Conservation (phyloP, 1,139 yeast species). For the Saccharomyces hybrid region DNA sequence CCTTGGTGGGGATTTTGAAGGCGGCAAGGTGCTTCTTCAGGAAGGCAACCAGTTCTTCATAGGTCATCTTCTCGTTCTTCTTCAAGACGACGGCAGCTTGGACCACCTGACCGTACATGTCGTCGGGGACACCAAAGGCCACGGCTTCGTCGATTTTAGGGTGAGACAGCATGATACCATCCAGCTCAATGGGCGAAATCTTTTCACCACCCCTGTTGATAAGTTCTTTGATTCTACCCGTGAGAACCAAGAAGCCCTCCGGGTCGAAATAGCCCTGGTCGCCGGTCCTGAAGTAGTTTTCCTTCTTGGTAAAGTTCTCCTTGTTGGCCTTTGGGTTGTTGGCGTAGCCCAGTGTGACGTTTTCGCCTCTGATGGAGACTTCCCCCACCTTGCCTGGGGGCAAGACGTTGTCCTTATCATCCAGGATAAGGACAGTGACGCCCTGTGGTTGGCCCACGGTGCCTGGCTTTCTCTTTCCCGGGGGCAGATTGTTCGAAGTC, state of each 20-base stretch:
- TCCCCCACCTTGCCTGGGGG: slow-evolving; percentile 53
- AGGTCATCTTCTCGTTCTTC: slow-evolving; percentile 34
- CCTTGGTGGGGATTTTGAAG: slow-evolving; percentile 51
- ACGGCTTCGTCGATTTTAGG: slow-evolving; percentile 61
- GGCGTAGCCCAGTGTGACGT: slow-evolving; percentile 64
- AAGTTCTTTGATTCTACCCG: slow-evolving; percentile 61
- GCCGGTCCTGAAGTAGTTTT: slow-evolving; percentile 62
- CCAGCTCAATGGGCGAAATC: slow-evolving; percentile 60
- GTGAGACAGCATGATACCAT: slow-evolving; percentile 47
- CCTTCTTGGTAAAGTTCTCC: slow-evolving; percentile 48
- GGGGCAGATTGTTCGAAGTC: slow-evolving; percentile 61
- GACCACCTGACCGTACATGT: slow-evolving; percentile 58
- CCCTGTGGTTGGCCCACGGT: slow-evolving; percentile 69
- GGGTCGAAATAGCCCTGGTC: slow-evolving; percentile 57
- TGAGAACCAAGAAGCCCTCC: slow-evolving; percentile 51
- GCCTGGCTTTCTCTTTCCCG: slow-evolving; percentile 56
- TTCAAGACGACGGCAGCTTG: slow-evolving; percentile 57
- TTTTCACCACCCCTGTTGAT: slow-evolving; percentile 68
- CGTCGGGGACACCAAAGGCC: slow-evolving; percentile 55
- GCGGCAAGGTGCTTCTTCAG: slow-evolving; percentile 41
- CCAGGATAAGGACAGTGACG: slow-evolving; percentile 50
- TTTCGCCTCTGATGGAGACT: slow-evolving; percentile 54
- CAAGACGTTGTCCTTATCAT: slow-evolving; percentile 40
- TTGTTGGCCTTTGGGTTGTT: slow-evolving; percentile 60
- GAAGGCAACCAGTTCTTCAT: slow-evolving; percentile 40